phyloP scores from a whole-genome alignment of 192 early-diverging fungal species.

The Coemansia sp. region DNA sequence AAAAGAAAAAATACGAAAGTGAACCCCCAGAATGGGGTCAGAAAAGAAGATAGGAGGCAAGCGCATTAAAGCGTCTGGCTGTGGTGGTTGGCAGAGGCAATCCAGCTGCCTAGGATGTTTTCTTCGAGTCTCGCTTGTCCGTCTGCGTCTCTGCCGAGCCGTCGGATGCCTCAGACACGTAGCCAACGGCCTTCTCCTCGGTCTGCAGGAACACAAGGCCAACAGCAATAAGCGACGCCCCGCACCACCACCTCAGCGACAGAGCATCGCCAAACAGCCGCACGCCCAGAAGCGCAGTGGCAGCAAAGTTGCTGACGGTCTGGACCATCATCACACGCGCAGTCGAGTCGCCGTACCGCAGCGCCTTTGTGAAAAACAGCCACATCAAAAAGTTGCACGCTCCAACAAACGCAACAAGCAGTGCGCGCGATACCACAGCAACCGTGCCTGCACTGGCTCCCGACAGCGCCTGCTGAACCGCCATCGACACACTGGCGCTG shows the following conservation, averaged over 20 bases:
- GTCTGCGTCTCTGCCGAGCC: background rate
- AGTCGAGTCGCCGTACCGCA: conserved; percentile 72
- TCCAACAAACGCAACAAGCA: conserved; percentile 63
- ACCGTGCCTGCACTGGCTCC: conserved; percentile 5
- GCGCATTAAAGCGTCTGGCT: conserved; percentile 23
- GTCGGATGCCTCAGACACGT: conserved; percentile 14
- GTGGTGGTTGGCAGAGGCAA: conserved; percentile 55
- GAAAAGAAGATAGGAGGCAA: too few relatives aligned
- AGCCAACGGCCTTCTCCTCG: conserved; percentile 21
- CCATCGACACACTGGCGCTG: conserved; percentile 50
- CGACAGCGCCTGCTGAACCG: conserved; percentile 24
- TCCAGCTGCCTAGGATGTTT: conserved; percentile 28
- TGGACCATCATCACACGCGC: conserved; percentile 76
- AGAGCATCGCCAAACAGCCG: conserved; percentile 74
- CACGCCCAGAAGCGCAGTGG: conserved; percentile 71
- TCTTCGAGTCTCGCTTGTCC: background rate
- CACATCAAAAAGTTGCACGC: conserved; percentile 84
- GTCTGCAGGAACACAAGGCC: conserved; percentile 39
- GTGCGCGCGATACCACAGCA: conserved; percentile 32
- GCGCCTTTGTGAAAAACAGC: conserved; percentile 82
- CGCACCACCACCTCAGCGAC: conserved; percentile 82
- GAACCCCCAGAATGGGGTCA: too few relatives aligned
- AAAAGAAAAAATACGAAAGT: too few relatives aligned
- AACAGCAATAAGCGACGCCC: conserved; percentile 67
- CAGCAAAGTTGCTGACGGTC: conserved; percentile 74